phyloP scores from a whole-genome alignment of 140 eudicot genomes.

The Bidens hawaiensis region DNA sequence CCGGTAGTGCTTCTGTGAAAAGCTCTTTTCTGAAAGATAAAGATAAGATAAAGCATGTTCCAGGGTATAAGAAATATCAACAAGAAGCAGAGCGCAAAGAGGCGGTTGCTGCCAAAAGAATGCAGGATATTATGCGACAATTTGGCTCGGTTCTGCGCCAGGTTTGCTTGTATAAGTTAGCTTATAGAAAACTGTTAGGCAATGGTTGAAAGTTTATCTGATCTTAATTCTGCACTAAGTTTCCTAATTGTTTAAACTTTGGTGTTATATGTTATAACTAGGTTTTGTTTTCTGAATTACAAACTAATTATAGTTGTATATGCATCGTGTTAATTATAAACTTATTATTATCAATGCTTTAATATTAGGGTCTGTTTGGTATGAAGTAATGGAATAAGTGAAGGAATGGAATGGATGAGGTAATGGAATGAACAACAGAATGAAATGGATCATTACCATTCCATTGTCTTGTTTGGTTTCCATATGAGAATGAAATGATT shows the following conservation, averaged over 20 bases:
- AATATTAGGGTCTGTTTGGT: too few species aligned
- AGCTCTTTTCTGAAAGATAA: constrained; percentile 42
- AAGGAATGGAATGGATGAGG: too few species aligned
- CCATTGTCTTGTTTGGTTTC: too few species aligned
- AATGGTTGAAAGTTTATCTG: background rate
- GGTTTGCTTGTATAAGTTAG: constrained; percentile 45
- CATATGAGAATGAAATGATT: too few species aligned
- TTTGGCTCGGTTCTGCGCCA: constrained; percentile 84
- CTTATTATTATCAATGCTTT: too few species aligned
- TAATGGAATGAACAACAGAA: too few species aligned
- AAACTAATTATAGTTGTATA: background rate
- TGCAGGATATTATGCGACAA: constrained; percentile 95
- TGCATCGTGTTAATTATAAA: constrained; percentile 19
- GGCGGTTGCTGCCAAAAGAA: constrained; percentile 86
- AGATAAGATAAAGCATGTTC: constrained; percentile 64
- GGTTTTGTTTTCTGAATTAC: background rate
- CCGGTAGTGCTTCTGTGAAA: constrained; percentile 37
- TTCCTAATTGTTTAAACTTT: background rate
- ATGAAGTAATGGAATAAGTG: too few species aligned
- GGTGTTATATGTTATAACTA: background rate
- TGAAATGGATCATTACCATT: too few species aligned
- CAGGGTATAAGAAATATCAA: constrained; percentile 62
- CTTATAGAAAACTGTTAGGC: background rate
- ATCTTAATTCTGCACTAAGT: background rate
- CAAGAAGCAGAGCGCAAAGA: constrained; percentile 79